A percentile compares a stretch with the other conserved stretches of the same genome.
These are phyloP conservation scores for Peronospora belbahrii DNA, from an alignment of 352 stramenopile genomes.

Conservation along the genomic window DNA sequence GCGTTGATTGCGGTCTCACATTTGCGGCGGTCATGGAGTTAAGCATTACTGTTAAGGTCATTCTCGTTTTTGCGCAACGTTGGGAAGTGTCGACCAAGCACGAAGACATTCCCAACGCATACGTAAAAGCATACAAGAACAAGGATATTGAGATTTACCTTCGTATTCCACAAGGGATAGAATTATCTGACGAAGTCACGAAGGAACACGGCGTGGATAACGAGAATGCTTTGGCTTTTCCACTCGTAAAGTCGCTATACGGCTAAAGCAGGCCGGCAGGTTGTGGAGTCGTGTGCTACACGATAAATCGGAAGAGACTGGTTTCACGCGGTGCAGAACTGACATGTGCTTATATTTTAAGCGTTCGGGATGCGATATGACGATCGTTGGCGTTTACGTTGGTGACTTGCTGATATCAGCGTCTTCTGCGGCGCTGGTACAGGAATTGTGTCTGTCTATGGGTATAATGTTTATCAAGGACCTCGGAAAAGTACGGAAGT, in stretches of 20 bases:
- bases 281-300: slow-evolving; percentile 3
- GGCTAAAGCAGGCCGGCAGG: background rate
- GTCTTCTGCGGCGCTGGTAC: background rate
- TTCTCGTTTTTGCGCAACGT: background rate
- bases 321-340: background rate
- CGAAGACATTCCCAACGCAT: background rate
- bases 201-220: background rate
- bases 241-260: slow-evolving; percentile 1
- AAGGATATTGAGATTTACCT: slow-evolving; percentile 2
- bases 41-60: background rate
- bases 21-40: background rate
- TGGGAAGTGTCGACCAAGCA: background rate
- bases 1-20: background rate
- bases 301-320: background rate
- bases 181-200: background rate
- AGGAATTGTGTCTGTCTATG: slow-evolving; percentile 11
- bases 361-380: background rate
- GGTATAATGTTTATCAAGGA: slow-evolving; percentile 17
- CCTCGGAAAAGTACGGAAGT: slow-evolving; percentile 16
- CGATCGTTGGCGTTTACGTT: slow-evolving; percentile 20
- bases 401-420: slow-evolving; percentile 28
- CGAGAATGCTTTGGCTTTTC: background rate
- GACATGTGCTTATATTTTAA: slow-evolving; percentile 11
- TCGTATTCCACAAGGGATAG: background rate
- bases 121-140: background rate